A percentile compares a stretch with the other conserved stretches of the same genome.
Evolutionary conservation across 345 rosid genomes (phyloP).

Genomic region (Schrenkiella parvula): DNA sequence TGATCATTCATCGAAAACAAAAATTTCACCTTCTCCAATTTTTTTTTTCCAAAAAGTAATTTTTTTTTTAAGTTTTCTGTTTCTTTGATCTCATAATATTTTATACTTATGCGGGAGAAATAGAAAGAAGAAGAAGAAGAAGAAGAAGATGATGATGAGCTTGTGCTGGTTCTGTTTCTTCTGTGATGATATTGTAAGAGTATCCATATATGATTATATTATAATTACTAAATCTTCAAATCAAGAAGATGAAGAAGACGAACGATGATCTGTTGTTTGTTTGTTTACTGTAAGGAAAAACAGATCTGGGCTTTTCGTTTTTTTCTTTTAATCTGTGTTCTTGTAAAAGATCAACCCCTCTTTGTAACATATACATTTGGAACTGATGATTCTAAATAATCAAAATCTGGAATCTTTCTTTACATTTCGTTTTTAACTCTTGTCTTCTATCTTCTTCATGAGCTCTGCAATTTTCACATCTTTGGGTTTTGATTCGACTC

Average conservation of each 20-base stretch:
- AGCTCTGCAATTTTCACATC: neutral
- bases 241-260: constrained; percentile 18
- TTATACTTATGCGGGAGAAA: constrained; percentile 24
- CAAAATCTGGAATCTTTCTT: neutral
- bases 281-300: constrained; percentile 5
- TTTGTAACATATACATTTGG: constrained; percentile 24
- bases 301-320: neutral
- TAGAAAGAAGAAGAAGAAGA: constrained; percentile 16
- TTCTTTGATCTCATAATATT: constrained; percentile 30
- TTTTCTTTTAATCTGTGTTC: neutral
- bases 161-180: constrained; percentile 25
- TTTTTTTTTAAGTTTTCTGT: constrained; percentile 1
- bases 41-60: neutral
- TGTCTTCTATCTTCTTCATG: neutral
- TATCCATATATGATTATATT: constrained; percentile 12
- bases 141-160: constrained; percentile 11
- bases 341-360: neutral
- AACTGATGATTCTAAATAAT: constrained; percentile 23
- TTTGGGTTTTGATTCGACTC: neutral
- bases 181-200: constrained; percentile 30
- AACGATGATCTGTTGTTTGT: constrained; percentile 15
- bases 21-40: neutral
- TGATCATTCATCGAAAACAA: neutral
- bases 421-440: neutral
- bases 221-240: neutral